These are phyloP conservation scores for Pseudozyma hubeiensis DNA, from an alignment of 1,284 basidiomycete genomes.

Conservation along the genomic window DNA sequence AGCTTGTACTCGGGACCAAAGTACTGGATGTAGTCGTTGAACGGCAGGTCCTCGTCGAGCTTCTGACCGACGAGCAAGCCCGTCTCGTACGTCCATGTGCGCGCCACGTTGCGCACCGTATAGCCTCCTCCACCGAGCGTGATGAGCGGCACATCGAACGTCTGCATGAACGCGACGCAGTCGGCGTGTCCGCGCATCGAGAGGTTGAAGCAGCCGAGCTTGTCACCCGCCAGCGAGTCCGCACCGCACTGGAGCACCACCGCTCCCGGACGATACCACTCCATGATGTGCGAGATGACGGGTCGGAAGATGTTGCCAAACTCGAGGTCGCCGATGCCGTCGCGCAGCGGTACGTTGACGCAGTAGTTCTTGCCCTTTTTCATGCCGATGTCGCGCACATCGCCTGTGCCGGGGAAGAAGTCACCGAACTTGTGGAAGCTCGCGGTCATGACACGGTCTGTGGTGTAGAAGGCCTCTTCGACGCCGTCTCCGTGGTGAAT, in stretches of 20 bases:
- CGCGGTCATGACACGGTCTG: slow-evolving; percentile 96
- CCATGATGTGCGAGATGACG: slow-evolving; percentile 84
- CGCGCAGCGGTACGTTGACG: slow-evolving; percentile 91
- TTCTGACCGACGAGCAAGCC: slow-evolving; percentile 89
- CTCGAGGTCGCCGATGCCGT: slow-evolving; percentile 85
- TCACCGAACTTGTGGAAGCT: slow-evolving; percentile 92
- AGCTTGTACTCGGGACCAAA: slow-evolving; percentile 95
- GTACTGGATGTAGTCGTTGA: slow-evolving; percentile 97
- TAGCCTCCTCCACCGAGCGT: slow-evolving; percentile 96
- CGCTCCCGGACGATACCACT: slow-evolving; percentile 88
- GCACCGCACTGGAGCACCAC: slow-evolving; percentile 96
- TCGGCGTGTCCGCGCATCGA: slow-evolving; percentile 92
- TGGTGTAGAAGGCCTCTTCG: slow-evolving; percentile 98
- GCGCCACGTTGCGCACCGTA: slow-evolving; percentile 89
- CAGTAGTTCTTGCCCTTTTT: slow-evolving; percentile 89
- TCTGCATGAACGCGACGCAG: slow-evolving; percentile 87
- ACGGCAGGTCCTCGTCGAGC: slow-evolving; percentile 82
- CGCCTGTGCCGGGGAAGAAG: slow-evolving; percentile 90
- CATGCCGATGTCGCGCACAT: slow-evolving; percentile 80
- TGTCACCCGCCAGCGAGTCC: slow-evolving; percentile 93
- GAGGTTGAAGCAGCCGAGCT: slow-evolving; percentile 94
- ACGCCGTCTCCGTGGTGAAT: slow-evolving; percentile 98
- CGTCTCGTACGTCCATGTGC: slow-evolving; percentile 97
- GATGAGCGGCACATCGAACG: slow-evolving; percentile 87
- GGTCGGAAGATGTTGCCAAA: slow-evolving; percentile 76